Evolutionary conservation across 495 filamentous ascomycete species (phyloP), one percentile per base, ranked within the genome.

Genomic region (Choiromyces venosus): DNA sequence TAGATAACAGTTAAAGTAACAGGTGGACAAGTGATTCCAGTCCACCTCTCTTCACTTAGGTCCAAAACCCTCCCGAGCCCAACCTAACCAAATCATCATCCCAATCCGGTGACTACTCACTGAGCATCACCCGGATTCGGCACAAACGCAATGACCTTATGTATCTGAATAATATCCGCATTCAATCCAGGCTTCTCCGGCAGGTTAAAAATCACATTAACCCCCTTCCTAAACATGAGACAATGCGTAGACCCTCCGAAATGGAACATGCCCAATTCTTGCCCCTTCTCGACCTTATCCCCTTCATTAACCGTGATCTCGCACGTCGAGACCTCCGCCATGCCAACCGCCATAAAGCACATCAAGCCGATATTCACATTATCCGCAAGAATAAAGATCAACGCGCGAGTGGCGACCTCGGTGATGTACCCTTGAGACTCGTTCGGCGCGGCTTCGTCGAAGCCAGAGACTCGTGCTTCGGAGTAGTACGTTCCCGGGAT

Each of bases 241-340:
- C 87, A 89, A 76, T 91, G 86, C 8, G 86, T 88, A 9, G 86
- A 88, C 5, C 90, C 90, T 19, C 90, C 90, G 81, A 89, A 92
- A 80, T 92, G 90, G 80, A 92, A 92, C 89, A 90, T 91, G 29
- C 89, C 90, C 64, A 88, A 82, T 80, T 91, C 82, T 12, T 92
- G 87, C 21, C 90, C 90, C 82, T 91, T 92, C 19, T 80, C 81
- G 65, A 92, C 75, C 46, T 84, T 82, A 78, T 91, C 84, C 0
- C 89, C 90, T 68, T 88, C 85, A 70, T 83, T 82, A 1, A 91
- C 88, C 8, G 85, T 88, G 36, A 91, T 86, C 72, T 93, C 88
- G 56, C 89, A 91, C 5, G 88, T 88, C 61, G 86, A 88, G 9
- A 91, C 88, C 77, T 93, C 90, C 35, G 87, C 87, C 90, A 92